Evolutionary conservation across 352 stramenopile species (phyloP).

Genomic region (Phytophthora fragariae): DNA sequence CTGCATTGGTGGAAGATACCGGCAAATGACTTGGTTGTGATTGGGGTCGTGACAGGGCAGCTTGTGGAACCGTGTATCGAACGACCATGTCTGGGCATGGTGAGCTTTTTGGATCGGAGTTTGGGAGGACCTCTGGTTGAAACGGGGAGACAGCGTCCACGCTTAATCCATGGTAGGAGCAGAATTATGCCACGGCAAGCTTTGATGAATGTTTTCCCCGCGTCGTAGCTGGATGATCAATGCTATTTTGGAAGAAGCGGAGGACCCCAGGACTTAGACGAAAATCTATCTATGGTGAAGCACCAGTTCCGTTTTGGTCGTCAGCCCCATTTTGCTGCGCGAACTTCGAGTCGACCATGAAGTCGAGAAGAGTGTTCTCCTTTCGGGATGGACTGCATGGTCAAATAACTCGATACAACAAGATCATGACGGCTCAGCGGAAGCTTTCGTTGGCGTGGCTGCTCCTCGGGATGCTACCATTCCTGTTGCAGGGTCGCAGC

Average conservation of each 20-base stretch:
- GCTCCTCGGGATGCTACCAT: background rate
- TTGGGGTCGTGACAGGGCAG: background rate
- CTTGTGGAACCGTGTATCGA: constrained; percentile 12
- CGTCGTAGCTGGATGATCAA: background rate
- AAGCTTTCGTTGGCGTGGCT: background rate
- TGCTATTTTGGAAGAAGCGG: too few species aligned
- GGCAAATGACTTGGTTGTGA: background rate
- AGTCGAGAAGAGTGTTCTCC: background rate
- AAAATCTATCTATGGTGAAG: background rate
- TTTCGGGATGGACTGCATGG: background rate
- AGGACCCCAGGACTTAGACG: background rate
- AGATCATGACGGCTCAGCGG: background rate
- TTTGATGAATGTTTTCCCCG: constrained; percentile 7
- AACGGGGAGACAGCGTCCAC: constrained; percentile 19
- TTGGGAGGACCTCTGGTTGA: constrained; percentile 12
- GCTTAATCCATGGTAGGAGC: constrained; percentile 27
- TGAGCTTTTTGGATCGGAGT: constrained; percentile 1
- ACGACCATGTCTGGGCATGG: background rate
- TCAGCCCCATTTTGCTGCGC: background rate
- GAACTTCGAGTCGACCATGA: background rate
- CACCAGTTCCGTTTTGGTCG: background rate
- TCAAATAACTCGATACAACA: background rate
- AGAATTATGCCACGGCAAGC: constrained; percentile 6
- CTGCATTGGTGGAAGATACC: constrained; percentile 18
- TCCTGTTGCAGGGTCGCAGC: background rate